A percentile compares a stretch with the other conserved stretches of the same genome.
Conservation (phyloP, 176 grass and related monocot genomes). For the Poa pratensis region DNA sequence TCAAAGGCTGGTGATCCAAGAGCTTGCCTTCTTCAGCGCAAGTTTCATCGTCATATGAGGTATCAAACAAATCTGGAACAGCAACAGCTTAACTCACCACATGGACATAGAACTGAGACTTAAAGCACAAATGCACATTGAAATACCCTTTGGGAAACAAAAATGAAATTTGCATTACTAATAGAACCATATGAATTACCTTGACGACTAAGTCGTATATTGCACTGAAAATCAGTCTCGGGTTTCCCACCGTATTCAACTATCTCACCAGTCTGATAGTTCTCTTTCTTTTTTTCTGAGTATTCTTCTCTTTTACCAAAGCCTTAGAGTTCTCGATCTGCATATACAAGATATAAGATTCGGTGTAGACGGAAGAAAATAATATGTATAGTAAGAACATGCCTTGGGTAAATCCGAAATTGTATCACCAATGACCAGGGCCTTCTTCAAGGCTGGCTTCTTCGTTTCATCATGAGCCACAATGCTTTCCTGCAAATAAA, state of each 20-base stretch:
- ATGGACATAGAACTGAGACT: background rate
- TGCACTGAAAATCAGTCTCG: conserved; percentile 63
- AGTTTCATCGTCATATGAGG: conserved; percentile 31
- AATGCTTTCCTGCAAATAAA: conserved; percentile 58
- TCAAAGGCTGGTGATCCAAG: conserved; percentile 66
- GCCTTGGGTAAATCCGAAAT: conserved; percentile 80
- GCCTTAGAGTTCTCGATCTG: conserved; percentile 42
- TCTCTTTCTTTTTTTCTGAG: no score
- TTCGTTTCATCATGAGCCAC: conserved; percentile 82
- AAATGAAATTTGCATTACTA: background rate
- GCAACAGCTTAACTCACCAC: background rate
- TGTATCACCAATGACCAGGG: conserved; percentile 64
- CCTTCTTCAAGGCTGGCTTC: conserved; percentile 46
- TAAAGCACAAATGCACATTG: background rate
- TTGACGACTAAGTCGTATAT: conserved; percentile 62
- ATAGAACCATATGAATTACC: conserved; percentile 39
- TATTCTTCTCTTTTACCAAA: no score
- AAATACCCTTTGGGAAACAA: background rate
- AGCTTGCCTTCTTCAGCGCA: conserved; percentile 46
- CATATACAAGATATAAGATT: conserved; percentile 27
- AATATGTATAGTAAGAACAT: background rate
- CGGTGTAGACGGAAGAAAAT: background rate
- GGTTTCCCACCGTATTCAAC: conserved; percentile 45
- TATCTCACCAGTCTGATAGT: conserved; percentile 30
- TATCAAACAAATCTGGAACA: conserved; percentile 63